Evolutionary conservation across 306 rosid genomes (phyloP).

Genomic region (Begonia loranthoides): DNA sequence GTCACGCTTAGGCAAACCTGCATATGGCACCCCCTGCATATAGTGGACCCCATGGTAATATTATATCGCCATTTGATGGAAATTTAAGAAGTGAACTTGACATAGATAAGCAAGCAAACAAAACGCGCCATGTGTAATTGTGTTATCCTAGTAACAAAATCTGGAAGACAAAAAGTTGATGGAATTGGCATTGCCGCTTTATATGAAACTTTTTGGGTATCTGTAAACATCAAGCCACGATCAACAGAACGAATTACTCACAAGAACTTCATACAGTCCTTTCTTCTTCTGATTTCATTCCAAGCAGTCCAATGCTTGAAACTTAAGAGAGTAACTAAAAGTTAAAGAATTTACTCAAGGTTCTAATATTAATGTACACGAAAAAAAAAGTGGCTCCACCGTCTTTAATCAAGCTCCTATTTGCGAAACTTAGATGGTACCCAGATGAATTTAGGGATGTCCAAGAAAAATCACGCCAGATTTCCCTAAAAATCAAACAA

Average conservation of each 20-base stretch:
- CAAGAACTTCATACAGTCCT: neutral
- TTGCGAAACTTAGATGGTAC: no score
- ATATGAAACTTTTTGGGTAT: neutral
- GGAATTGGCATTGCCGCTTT: neutral
- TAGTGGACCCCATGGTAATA: slow-evolving; percentile 18
- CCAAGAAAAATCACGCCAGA: no score
- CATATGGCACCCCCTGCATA: slow-evolving; percentile 69
- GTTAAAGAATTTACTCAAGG: no score
- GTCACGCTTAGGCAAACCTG: slow-evolving; percentile 77
- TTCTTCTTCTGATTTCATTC: neutral
- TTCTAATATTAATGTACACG: no score
- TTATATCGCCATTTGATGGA: neutral
- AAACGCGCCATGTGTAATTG: no score
- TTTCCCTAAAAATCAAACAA: no score
- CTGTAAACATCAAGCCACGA: neutral
- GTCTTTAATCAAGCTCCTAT: no score
- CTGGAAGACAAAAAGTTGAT: neutral
- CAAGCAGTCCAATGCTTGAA: neutral
- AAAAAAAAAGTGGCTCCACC: no score
- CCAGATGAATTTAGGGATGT: no score
- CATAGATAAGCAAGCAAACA: neutral
- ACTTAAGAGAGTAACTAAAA: no score
- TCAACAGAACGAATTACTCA: neutral
- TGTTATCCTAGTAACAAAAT: neutral
- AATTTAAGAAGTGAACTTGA: neutral